Conservation (phyloP, 306 rosid genomes). For the Cicer yamashitae region DNA sequence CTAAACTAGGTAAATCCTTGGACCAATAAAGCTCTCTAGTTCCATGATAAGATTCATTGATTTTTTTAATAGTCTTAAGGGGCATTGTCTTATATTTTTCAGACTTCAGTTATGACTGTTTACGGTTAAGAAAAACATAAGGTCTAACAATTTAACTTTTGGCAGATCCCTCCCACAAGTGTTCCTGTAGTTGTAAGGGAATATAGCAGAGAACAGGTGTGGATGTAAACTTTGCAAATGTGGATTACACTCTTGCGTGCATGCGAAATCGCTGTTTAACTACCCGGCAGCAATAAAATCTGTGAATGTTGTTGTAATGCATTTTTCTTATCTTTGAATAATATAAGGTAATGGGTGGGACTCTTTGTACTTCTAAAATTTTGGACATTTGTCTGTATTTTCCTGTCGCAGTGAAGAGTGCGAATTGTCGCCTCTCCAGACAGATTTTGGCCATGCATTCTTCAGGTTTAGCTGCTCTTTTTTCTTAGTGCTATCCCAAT, state of each 20-base stretch:
- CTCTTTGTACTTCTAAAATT: conserved; percentile 32
- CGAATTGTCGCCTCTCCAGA: conserved; percentile 56
- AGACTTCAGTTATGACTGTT: conserved; percentile 8
- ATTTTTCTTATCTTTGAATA: conserved; percentile 50
- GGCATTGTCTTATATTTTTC: neutral
- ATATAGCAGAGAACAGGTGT: conserved; percentile 53
- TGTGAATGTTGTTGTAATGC: conserved; percentile 49
- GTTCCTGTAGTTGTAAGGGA: conserved; percentile 61
- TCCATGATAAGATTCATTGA: neutral
- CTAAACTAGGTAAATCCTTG: neutral
- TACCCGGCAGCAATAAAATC: conserved; percentile 44
- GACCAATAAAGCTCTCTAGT: neutral
- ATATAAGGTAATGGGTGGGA: conserved; percentile 35
- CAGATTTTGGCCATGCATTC: conserved; percentile 44
- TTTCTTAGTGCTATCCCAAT: conserved; percentile 22
- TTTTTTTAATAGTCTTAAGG: neutral
- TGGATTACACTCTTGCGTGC: conserved; percentile 39
- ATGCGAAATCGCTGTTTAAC: conserved; percentile 38
- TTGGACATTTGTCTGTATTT: conserved; percentile 18
- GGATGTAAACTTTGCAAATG: conserved; percentile 48
- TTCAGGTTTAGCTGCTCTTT: conserved; percentile 21
- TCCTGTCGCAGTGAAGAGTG: conserved; percentile 60
- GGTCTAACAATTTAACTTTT: conserved; percentile 31
- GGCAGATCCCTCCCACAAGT: conserved; percentile 62
- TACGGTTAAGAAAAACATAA: neutral